Evolutionary conservation across 495 filamentous ascomycete genomes (phyloP), one percentile per base, ranked within the genome.

Genomic region (Penicillium daleae): DNA sequence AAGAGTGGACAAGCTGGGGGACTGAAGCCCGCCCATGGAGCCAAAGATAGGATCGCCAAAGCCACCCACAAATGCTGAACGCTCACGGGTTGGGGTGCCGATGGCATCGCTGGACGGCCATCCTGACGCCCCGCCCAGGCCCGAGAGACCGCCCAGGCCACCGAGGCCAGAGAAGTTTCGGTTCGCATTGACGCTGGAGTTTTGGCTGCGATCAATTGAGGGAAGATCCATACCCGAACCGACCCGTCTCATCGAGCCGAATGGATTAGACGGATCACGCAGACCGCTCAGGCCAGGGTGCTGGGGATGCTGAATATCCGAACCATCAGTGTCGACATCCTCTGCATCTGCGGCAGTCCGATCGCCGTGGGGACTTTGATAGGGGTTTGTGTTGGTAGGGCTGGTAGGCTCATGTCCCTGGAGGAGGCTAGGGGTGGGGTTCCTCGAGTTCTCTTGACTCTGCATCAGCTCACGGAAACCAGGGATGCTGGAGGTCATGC

Each of bases 331-430:
- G 44, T 87, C 87, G 44, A 78, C 74, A 61, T 93, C 89, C 29
- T 80, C 89, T 3, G 84, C 81, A 26, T 92, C 88, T 19, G 21
- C 58, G 0, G 81, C 59, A 2, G 59, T 81, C 33, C 87, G 86
- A 19, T 93, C 90, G n/a, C 86, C 89, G n/a, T 90, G 87, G 9
- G 95, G 96, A 73, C 94, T 98, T 65, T 91, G 90, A 69, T 93
- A 99, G n/a, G 95, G 96, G 74, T 99, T 99, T 1, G 95, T 98
- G 62, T 97, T 92, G 0, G 94, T 95, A 37, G 95, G 96, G 69
- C 96, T 98, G 62, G 90, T 84, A 7, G 89, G 88, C 63, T 92
- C 90, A 57, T 84, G 80, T 52, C 76, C 82, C 52, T 83, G 83
- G 56, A 80, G 76, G 42, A 82, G 77, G 55, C 80, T 82, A 48